Conservation (phyloP, 2,329 filamentous ascomycete genomes). For the Neophaeococcomyces aloes region DNA sequence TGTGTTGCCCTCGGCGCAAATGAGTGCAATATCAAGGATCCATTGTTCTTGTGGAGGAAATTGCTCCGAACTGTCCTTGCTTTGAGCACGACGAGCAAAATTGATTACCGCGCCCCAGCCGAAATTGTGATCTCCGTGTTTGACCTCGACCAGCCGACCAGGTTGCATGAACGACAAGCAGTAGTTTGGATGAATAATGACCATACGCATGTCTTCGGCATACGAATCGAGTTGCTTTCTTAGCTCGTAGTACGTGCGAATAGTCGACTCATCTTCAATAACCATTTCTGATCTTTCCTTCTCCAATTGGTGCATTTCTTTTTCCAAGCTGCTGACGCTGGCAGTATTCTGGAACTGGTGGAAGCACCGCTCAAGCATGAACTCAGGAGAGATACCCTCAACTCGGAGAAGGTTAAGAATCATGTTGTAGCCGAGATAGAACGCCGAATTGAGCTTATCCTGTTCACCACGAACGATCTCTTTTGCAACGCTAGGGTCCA, state of each 20-base stretch:
- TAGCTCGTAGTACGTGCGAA: constrained; percentile 90
- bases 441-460: constrained; percentile 93
- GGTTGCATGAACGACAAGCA: constrained; percentile 73
- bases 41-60: constrained; percentile 65
- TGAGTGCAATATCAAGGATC: constrained; percentile 71
- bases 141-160: constrained; percentile 80
- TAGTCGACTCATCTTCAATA: constrained; percentile 75
- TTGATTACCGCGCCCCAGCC: constrained; percentile 89
- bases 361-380: constrained; percentile 97
- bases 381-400: constrained; percentile 98
- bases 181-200: constrained; percentile 86
- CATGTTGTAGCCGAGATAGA: constrained; percentile 99
- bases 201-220: constrained; percentile 76
- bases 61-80: constrained; percentile 55
- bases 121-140: constrained; percentile 69
- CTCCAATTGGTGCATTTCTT: constrained; percentile 69
- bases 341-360: constrained; percentile 96
- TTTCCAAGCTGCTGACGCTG: constrained; percentile 72
- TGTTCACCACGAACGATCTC: constrained; percentile 93
- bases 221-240: constrained; percentile 74
- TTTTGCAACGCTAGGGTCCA: constrained; percentile 89
- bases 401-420: constrained; percentile 91
- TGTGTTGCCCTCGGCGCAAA: constrained; percentile 44
- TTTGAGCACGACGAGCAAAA: constrained; percentile 53
- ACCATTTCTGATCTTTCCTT: constrained; percentile 59